These are phyloP conservation scores for Populus pruinosa DNA, from an alignment of 345 rosid genomes.

Conservation along the genomic window DNA sequence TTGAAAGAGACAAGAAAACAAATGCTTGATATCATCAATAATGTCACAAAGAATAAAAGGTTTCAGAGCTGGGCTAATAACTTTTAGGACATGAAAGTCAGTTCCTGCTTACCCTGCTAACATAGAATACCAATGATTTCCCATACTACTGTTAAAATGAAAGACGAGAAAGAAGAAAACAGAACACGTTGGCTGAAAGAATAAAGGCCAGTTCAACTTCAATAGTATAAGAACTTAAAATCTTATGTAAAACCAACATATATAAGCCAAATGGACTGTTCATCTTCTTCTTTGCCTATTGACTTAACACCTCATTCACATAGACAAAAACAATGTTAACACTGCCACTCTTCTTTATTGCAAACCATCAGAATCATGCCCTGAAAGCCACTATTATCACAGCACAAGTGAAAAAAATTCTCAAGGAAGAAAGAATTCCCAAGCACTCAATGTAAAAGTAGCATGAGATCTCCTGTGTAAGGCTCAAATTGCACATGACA, in stretches of 20 bases:
- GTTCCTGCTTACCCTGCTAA: not conserved
- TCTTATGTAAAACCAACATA: no score
- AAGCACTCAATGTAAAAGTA: not conserved
- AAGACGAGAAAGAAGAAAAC: not conserved
- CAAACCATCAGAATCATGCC: not conserved
- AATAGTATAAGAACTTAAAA: not conserved
- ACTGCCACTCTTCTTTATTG: not conserved
- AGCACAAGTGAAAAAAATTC: not conserved
- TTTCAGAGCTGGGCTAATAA: no score
- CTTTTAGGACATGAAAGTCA: not conserved
- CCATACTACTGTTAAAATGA: not conserved
- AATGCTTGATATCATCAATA: no score
- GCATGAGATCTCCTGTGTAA: not conserved
- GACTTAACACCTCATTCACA: not conserved
- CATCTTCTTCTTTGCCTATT: not conserved
- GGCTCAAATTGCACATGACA: not conserved
- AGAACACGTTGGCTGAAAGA: not conserved
- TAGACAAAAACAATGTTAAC: not conserved
- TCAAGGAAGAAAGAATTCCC: not conserved
- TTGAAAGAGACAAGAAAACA: not conserved
- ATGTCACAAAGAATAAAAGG: not conserved
- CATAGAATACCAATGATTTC: not conserved
- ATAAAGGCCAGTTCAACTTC: not conserved
- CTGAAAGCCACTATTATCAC: not conserved
- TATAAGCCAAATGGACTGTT: no score